These are phyloP conservation scores for Taxillus chinensis DNA, from an alignment of 164 flowering plant genomes.

Conservation along the genomic window DNA sequence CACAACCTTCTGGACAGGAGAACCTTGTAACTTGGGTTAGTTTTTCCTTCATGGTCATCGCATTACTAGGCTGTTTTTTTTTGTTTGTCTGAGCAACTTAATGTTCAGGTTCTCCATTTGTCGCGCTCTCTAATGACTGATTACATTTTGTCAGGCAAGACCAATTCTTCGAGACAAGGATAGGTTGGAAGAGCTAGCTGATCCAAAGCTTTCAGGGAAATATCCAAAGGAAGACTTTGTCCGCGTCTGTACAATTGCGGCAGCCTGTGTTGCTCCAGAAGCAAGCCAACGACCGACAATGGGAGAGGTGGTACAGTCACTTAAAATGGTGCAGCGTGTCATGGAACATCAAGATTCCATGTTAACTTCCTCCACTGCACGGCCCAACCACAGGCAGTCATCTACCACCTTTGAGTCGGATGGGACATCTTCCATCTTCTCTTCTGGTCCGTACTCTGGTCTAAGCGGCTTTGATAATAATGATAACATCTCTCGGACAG, in stretches of 20 bases:
- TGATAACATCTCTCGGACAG: conserved; percentile 61
- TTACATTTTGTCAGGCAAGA: conserved; percentile 56
- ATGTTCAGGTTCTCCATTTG: not conserved
- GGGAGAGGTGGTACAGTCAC: conserved; percentile 99
- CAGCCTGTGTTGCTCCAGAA: conserved; percentile 97
- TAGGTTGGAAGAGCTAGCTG: conserved; percentile 82
- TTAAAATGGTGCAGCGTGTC: conserved; percentile 88
- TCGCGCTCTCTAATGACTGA: not conserved
- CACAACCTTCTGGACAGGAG: conserved; percentile 93
- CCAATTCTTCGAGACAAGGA: conserved; percentile 88
- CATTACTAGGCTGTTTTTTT: not conserved
- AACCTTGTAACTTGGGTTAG: conserved; percentile 98
- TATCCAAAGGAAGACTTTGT: conserved; percentile 86
- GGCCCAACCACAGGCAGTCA: conserved; percentile 70
- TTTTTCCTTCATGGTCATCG: not conserved
- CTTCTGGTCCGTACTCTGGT: conserved; percentile 94
- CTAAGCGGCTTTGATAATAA: conserved; percentile 59
- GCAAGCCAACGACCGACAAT: conserved; percentile 91
- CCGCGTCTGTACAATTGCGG: conserved; percentile 93
- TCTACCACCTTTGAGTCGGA: conserved; percentile 89
- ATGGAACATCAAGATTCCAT: conserved; percentile 67
- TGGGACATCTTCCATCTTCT: conserved; percentile 87
- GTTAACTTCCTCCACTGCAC: conserved; percentile 27
- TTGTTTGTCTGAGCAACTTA: not conserved
- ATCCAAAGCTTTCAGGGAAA: conserved; percentile 61